Conservation (phyloP, 495 filamentous ascomycete species). For the Aspergillus biplanus region DNA sequence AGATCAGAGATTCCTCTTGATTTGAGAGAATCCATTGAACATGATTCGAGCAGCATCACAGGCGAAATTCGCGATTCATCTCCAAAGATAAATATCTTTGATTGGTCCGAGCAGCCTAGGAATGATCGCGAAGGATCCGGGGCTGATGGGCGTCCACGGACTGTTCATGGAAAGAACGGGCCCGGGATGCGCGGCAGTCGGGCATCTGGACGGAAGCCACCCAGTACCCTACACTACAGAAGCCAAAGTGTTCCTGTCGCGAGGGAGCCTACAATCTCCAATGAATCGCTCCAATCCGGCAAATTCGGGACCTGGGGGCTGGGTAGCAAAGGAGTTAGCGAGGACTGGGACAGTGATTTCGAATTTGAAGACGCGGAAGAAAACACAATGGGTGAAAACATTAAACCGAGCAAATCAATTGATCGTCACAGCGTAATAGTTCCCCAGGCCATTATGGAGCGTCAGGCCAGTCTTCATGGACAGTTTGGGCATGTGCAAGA, state of each 20-base stretch:
- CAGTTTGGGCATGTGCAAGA: slow-evolving; percentile 88
- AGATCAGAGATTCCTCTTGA: slow-evolving; percentile 4
- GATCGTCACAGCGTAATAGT: slow-evolving; percentile 65
- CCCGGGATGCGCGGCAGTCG: slow-evolving; percentile 73
- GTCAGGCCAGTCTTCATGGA: slow-evolving; percentile 81
- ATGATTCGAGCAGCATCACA: slow-evolving; percentile 12
- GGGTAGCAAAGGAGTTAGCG: slow-evolving; percentile 78
- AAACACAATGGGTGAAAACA: slow-evolving; percentile 28
- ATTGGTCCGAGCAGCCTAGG: slow-evolving; percentile 78
- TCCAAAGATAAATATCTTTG: slow-evolving; percentile 65
- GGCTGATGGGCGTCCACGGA: slow-evolving; percentile 73
- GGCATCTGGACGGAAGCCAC: slow-evolving; percentile 71
- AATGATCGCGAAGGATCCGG: slow-evolving; percentile 54
- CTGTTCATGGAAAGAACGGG: slow-evolving; percentile 88
- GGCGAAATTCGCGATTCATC: slow-evolving; percentile 24
- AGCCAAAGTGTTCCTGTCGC: slow-evolving; percentile 96
- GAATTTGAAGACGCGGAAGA: slow-evolving; percentile 66
- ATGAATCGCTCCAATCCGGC: slow-evolving; percentile 62
- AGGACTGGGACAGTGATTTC: slow-evolving; percentile 86
- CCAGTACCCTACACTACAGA: slow-evolving; percentile 78
- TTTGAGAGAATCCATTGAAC: slow-evolving; percentile 9
- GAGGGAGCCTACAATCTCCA: slow-evolving; percentile 57
- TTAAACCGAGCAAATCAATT: slow-evolving; percentile 30
- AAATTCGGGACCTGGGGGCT: slow-evolving; percentile 92
- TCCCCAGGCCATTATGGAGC: slow-evolving; percentile 79